A percentile compares a stretch with the other conserved stretches of the same genome.
phyloP scores from a whole-genome alignment of 495 filamentous ascomycete species.

The Tuber melanosporum region DNA sequence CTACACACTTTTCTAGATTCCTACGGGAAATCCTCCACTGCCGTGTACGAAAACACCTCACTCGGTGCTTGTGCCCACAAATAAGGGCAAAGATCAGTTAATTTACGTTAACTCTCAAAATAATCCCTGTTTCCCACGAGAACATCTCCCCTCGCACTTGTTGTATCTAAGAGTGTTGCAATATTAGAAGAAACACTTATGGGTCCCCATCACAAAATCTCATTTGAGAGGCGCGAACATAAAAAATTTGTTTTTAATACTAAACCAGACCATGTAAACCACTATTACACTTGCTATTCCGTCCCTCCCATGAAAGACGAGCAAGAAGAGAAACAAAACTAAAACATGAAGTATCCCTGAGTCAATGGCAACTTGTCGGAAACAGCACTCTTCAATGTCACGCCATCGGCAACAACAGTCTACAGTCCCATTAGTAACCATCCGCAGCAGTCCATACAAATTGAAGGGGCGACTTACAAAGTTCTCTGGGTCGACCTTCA shows the following conservation, averaged over 20 bases:
- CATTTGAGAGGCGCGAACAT: background rate
- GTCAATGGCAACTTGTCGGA: slow-evolving; percentile 66
- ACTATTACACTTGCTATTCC: background rate
- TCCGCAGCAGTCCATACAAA: slow-evolving; percentile 25
- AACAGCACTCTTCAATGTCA: slow-evolving; percentile 68
- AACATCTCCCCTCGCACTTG: too few relatives aligned
- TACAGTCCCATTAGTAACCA: slow-evolving; percentile 17
- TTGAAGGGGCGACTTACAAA: slow-evolving; percentile 50
- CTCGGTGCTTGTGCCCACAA: too few relatives aligned
- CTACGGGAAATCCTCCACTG: too few relatives aligned
- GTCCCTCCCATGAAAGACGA: background rate
- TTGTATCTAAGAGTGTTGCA: too few relatives aligned
- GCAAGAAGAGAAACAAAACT: slow-evolving; percentile 3
- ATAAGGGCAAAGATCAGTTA: too few relatives aligned
- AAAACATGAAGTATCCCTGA: slow-evolving; percentile 69
- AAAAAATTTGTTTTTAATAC: background rate
- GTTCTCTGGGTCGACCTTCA: slow-evolving; percentile 89
- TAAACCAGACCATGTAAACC: background rate
- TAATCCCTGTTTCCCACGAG: too few relatives aligned
- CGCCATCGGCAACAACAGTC: slow-evolving; percentile 79
- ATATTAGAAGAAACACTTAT: too few relatives aligned
- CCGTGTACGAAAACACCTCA: too few relatives aligned
- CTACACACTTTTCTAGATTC: too few relatives aligned
- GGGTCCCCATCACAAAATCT: background rate
- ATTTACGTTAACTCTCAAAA: too few relatives aligned